Evolutionary conservation across 495 filamentous ascomycete species (phyloP), one percentile per base, ranked within the genome.

Genomic region (Penicillium psychrofluorescens): DNA sequence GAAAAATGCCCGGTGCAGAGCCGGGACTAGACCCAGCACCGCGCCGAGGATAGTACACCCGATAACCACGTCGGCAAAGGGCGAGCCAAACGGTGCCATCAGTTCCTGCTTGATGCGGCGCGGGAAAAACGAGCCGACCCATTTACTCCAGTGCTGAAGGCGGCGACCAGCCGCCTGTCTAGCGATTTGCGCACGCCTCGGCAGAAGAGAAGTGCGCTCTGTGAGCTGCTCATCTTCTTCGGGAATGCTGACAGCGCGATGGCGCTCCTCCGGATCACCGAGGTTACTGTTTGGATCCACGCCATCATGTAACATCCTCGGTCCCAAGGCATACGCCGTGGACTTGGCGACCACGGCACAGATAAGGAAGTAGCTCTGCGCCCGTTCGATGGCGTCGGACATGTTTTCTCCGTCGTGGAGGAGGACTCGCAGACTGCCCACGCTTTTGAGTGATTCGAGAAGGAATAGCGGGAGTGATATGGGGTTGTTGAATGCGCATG

Each of bases 401-500:
- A 63, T 56, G 6, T 61, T 69, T 35, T 81, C 80, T 9, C 72
- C 70, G 0, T 63, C 64, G 12, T 60, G 56, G 16, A 68, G 55
- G 15, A 84, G 65, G 11, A 85, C 51, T 12, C 71, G 55, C 8
- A 90, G 60, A 37, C 86, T 81, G 7, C 83, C 83, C 0, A 84
- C 85, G 11, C 76, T 64, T 29, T 78, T 70, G 4, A 90, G 70
- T 7, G 79, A 76, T 43, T 84, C 70, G 30, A 87, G 68, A 3
- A 89, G 71, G 4, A 88, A 66, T 11, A 91, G 64, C 0, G 85
- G 85, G 29, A 88, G 76, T 27, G 73, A 78, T 1, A 81, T 86
- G 0, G 85, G 86, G 53, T 89, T 91, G 66, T 88, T 90, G 66
- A 89, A 87, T 34, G 80, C 70, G 38, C 86, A 71, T 1, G 82